Conservation (phyloP, 805 yeast genomes). For the Candida mattraensis region DNA sequence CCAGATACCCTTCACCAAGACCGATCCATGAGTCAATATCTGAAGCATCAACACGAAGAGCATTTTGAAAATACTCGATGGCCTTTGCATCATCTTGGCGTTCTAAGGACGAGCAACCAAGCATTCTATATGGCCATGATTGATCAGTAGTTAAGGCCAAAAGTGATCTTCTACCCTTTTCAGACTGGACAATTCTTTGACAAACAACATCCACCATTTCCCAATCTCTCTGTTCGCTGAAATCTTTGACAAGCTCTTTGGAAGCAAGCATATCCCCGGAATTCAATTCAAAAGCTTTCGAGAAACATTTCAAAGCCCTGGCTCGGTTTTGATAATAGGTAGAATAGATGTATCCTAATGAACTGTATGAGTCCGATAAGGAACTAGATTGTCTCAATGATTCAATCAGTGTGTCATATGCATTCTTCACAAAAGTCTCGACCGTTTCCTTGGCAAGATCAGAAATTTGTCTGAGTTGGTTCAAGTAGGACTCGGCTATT, state of each 20-base stretch:
- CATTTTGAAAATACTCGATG: conserved; percentile 84
- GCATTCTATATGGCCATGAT: conserved; percentile 87
- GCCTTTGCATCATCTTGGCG: conserved; percentile 73
- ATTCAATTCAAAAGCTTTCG: conserved; percentile 87
- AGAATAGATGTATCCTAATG: conserved; percentile 74
- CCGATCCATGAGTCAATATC: conserved; percentile 91
- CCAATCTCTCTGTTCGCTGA: conserved; percentile 76
- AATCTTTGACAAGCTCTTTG: conserved; percentile 64
- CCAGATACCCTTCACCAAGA: conserved; percentile 91
- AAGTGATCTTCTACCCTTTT: conserved; percentile 52
- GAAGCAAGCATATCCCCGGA: conserved; percentile 76
- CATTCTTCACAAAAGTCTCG: conserved; percentile 37
- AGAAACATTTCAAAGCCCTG: conserved; percentile 82
- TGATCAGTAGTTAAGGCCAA: conserved; percentile 34
- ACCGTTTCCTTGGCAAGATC: conserved; percentile 23
- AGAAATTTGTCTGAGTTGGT: conserved; percentile 25
- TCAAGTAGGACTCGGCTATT: conserved; percentile 63
- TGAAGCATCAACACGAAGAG: conserved; percentile 62
- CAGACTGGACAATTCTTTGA: conserved; percentile 61
- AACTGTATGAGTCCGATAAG: conserved; percentile 77
- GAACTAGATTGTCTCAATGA: conserved; percentile 64
- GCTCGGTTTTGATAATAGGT: conserved; percentile 54
- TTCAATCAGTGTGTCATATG: conserved; percentile 58
- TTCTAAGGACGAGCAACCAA: conserved; percentile 78
- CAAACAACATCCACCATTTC: conserved; percentile 76